Percentiles rank a stretch among this genome's conserved stretches.
Conservation (phyloP, 2,329 filamentous ascomycete genomes). For the Tolypocladium tropicale region DNA sequence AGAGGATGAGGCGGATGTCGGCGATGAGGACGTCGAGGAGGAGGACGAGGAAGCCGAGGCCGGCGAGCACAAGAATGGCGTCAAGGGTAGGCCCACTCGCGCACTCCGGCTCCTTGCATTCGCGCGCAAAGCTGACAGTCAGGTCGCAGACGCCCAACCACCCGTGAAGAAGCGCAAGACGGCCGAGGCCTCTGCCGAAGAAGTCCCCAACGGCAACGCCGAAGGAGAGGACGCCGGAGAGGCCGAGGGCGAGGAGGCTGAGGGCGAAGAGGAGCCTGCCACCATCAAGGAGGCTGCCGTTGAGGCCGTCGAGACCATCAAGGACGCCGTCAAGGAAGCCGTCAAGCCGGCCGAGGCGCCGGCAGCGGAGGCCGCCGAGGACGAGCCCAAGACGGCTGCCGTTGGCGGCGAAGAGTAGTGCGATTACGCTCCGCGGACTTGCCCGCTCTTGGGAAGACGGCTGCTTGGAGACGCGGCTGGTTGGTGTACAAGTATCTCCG, state of each 20-base stretch:
- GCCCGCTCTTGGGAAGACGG: background rate
- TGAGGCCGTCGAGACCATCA: slow-evolving; percentile 5
- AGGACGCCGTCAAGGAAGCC: slow-evolving; percentile 15
- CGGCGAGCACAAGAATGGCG: slow-evolving; percentile 18
- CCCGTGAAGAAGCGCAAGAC: slow-evolving; percentile 45
- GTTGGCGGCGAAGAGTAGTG: slow-evolving; percentile 18
- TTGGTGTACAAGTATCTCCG: background rate
- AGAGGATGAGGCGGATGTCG: slow-evolving; percentile 26
- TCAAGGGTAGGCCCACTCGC: slow-evolving; percentile 19
- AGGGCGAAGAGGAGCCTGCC: slow-evolving; percentile 12
- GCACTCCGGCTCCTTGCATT: background rate
- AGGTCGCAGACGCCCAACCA: slow-evolving; percentile 25
- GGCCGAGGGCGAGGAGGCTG: slow-evolving; percentile 13
- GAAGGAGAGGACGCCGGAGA: slow-evolving; percentile 24
- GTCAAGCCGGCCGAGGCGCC: slow-evolving; percentile 14
- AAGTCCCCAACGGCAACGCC: slow-evolving; percentile 23
- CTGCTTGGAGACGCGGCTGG: background rate
- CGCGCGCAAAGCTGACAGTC: background rate
- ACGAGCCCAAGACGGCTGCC: slow-evolving; percentile 17
- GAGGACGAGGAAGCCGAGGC: slow-evolving; percentile 19
- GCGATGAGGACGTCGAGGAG: slow-evolving; percentile 24
- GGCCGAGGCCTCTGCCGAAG: slow-evolving; percentile 17
- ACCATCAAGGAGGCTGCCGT: slow-evolving; percentile 13
- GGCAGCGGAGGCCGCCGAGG: slow-evolving; percentile 8
- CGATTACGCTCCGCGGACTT: background rate